A percentile compares a stretch with the other conserved stretches of the same genome.
Evolutionary conservation across 1,139 yeast species (phyloP).

Genomic region (Candida sanyaensis): DNA sequence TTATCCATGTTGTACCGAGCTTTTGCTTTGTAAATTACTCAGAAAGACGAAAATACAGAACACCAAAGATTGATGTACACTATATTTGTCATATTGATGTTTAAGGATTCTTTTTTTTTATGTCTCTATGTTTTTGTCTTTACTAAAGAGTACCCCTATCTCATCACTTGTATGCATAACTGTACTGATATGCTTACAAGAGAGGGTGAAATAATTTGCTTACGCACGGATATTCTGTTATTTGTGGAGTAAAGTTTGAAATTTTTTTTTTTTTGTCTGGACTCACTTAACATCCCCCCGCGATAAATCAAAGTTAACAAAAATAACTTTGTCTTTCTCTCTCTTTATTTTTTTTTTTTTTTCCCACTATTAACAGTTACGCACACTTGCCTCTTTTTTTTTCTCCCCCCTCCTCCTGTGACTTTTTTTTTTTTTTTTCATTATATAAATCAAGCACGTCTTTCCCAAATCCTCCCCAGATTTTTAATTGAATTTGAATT

Average conservation of each 20-base stretch:
- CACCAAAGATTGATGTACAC: too few relatives aligned
- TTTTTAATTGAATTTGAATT: not conserved
- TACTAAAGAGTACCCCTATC: too few relatives aligned
- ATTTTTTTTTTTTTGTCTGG: not conserved
- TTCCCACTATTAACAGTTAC: not conserved
- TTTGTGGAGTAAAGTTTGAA: not conserved
- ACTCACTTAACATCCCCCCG: not conserved
- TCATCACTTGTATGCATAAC: too few relatives aligned
- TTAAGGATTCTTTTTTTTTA: too few relatives aligned
- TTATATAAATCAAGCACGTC: constrained; percentile 8
- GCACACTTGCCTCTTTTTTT: not conserved
- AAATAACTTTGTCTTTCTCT: not conserved
- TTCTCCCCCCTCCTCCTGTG: constrained; percentile 2
- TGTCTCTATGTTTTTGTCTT: too few relatives aligned
- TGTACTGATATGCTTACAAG: too few relatives aligned
- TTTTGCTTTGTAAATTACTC: too few relatives aligned
- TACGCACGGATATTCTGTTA: not conserved
- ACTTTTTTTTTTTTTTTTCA: not conserved
- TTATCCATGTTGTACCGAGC: too few relatives aligned
- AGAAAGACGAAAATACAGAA: too few relatives aligned
- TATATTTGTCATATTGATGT: too few relatives aligned
- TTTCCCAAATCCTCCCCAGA: constrained; percentile 11
- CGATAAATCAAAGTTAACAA: not conserved
- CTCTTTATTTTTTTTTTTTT: not conserved
- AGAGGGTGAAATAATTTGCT: not conserved